These are phyloP conservation scores for Seminavis robusta DNA, from an alignment of 108 stramenopile species.

Conservation along the genomic window DNA sequence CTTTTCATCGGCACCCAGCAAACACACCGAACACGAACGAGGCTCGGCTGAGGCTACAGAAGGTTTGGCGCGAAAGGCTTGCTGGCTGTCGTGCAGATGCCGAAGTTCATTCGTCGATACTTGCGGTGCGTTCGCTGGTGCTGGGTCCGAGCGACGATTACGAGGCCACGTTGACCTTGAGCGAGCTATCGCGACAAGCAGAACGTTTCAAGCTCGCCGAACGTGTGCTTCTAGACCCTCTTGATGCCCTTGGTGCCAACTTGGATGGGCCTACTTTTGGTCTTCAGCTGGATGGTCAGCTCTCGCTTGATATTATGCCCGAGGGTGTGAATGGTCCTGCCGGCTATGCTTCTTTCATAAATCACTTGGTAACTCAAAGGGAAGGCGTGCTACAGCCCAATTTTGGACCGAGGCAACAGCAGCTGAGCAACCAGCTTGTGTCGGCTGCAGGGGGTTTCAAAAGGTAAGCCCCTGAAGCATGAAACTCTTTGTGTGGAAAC, in stretches of 20 bases:
- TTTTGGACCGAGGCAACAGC: conserved; percentile 49
- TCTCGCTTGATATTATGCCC: conserved; percentile 26
- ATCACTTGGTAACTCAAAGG: conserved; percentile 23
- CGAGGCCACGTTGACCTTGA: conserved; percentile 89
- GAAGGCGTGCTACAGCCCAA: conserved; percentile 28
- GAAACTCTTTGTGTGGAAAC: not conserved
- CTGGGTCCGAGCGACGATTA: conserved; percentile 88
- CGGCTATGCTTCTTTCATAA: conserved; percentile 2
- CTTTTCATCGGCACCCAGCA: conserved; percentile 42
- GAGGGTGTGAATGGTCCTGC: conserved; percentile 19
- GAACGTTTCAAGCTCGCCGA: conserved; percentile 80
- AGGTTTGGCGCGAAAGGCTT: conserved; percentile 80
- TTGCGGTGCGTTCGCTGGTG: conserved; percentile 88
- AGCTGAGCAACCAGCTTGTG: conserved; percentile 55
- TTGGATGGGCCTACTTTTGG: conserved; percentile 72
- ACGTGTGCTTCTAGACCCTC: conserved; percentile 76
- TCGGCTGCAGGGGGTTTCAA: conserved; percentile 63
- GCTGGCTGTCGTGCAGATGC: conserved; percentile 85
- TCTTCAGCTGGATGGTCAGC: conserved; percentile 43
- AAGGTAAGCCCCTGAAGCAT: conserved; percentile 27
- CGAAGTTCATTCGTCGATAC: conserved; percentile 84
- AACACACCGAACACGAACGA: conserved; percentile 47
- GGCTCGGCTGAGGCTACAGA: conserved; percentile 56
- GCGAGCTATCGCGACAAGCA: conserved; percentile 87
- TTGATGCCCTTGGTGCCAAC: conserved; percentile 56